Base-by-base conservation (phyloP, 441 rosid species). In the Adansonia gregorii region DNA sequence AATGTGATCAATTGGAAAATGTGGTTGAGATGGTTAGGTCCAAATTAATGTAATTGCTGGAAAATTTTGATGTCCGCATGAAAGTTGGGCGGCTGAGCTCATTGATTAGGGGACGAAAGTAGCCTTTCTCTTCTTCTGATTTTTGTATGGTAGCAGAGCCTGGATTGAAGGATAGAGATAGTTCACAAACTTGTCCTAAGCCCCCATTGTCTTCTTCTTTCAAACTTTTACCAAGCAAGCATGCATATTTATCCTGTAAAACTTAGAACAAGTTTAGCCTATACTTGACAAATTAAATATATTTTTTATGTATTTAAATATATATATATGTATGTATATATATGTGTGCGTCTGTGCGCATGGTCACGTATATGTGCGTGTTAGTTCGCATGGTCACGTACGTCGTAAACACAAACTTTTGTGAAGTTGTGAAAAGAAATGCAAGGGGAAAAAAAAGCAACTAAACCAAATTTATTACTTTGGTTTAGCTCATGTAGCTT, bases 81-180 rank as follows among this genome's bases (percentile, higher is more conserved):
- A 59, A 6, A 68, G 60, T 20, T 41, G 75, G 49, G 17, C 19
- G 73, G 24, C 8, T 39, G 1, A 27, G 77, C 55, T 65, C 64
- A 41, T 17, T 22, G 20, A 20, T 39, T 39, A 6, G 54, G 11
- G 76, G 74, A 76, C 80, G 63, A 3, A 75, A 51, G 60, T 72
- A 66, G 12, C 12, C 46, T n/a, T 39, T 73, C 45, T 70, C 58
- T 14, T 77, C 83, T 71, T 75, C 78, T 65, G 61, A 41, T 17
- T 75, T 22, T 63, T 12, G 59, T 48, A 27, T 14, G 10, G 63
- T 15, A n/a, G 49, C 24, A 19, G 58, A 4, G 58, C 58, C 15
- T 0, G 35, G 12, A 20, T 6, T 70, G 79, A 82, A 80, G 67
- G 84, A 80, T 0, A 83, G 76, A 54, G 88, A 83, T 68, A 85